These are phyloP conservation scores for Volvox africanus DNA, from an alignment of 139 green algal species.

Conservation along the genomic window DNA sequence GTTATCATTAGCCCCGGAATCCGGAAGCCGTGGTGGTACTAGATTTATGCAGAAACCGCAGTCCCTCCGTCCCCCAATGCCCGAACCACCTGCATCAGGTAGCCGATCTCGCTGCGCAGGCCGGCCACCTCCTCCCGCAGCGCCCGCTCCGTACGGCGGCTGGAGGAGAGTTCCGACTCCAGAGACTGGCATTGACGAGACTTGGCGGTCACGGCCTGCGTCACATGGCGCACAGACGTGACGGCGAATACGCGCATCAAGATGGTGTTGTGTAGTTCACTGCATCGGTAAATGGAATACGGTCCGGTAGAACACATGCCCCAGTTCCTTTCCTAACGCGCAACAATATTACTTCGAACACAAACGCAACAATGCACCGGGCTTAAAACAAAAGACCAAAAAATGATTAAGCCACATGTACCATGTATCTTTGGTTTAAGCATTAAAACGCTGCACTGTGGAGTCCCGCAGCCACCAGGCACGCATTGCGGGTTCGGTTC, in stretches of 20 bases:
- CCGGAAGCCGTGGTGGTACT: no score
- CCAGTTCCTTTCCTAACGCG: not conserved
- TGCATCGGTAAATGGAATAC: not conserved
- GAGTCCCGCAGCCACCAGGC: no score
- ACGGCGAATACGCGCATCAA: not conserved
- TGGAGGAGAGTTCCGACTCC: conserved; percentile 29
- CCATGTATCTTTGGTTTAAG: no score
- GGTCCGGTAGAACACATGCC: not conserved
- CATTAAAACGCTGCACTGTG: no score
- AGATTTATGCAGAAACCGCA: not conserved
- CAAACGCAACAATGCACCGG: not conserved
- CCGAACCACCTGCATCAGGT: not conserved
- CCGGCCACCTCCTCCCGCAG: conserved; percentile 8
- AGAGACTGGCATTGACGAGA: conserved; percentile 30
- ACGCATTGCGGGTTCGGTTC: no score
- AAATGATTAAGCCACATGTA: no score
- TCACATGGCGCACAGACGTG: not conserved
- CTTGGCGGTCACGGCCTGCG: conserved; percentile 39
- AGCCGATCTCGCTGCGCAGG: conserved; percentile 2
- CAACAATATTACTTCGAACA: not conserved
- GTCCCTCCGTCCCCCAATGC: not conserved
- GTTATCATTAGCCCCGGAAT: no score
- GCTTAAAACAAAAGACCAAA: not conserved
- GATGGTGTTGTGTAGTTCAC: not conserved
- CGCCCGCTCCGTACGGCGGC: not conserved